phyloP scores from a whole-genome alignment of 495 filamentous ascomycete species.

The Penicillium tannophilum region DNA sequence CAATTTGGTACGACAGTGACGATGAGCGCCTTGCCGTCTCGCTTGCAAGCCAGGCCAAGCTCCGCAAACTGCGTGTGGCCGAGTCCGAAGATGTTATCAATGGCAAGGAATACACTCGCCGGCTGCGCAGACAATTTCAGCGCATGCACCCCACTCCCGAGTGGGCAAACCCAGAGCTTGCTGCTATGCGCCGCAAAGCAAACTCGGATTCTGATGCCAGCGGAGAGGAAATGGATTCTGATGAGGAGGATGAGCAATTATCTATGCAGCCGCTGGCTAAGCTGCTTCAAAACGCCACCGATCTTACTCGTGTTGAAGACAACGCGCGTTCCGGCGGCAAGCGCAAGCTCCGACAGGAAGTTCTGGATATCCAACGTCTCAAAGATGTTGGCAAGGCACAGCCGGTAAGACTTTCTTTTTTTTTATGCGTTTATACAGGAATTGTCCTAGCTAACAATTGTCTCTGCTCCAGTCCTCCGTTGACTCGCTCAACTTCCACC shows the following conservation, averaged over 20 bases:
- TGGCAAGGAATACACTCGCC: conserved; percentile 79
- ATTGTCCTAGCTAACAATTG: conserved; percentile 15
- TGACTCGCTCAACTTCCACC: conserved; percentile 86
- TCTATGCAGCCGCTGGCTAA: conserved; percentile 75
- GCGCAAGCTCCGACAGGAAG: conserved; percentile 77
- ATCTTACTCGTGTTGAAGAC: conserved; percentile 51
- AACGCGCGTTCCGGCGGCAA: conserved; percentile 40
- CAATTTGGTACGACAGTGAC: conserved; percentile 94
- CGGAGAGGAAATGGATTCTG: conserved; percentile 51
- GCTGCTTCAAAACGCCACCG: conserved; percentile 69
- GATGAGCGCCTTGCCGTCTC: conserved; percentile 87
- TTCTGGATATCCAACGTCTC: conserved; percentile 77
- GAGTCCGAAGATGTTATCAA: conserved; percentile 84
- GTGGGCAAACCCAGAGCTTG: conserved; percentile 63
- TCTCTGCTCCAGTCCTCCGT: conserved; percentile 66
- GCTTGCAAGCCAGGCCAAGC: conserved; percentile 66
- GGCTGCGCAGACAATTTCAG: conserved; percentile 80
- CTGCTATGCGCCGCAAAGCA: conserved; percentile 56
- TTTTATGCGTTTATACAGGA: neutral
- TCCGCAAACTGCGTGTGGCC: conserved; percentile 77
- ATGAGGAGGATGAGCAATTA: conserved; percentile 62
- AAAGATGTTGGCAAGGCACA: conserved; percentile 64
- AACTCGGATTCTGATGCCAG: conserved; percentile 35
- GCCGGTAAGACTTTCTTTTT: conserved; percentile 47
- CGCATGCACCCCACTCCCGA: conserved; percentile 76